Conservation (phyloP, 148 eudicot species). For the Chenopodium quinoa region DNA sequence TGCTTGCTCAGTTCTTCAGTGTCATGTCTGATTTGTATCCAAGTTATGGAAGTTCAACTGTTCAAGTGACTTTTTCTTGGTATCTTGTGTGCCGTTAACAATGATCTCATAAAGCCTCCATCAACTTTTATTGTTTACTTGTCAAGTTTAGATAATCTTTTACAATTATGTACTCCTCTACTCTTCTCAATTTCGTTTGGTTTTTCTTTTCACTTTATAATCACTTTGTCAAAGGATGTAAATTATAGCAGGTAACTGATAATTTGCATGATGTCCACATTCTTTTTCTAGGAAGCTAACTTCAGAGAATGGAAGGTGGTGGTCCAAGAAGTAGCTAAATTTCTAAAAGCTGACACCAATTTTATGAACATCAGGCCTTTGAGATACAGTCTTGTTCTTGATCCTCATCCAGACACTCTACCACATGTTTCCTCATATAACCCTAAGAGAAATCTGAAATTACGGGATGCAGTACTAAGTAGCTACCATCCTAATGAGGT, state of each 20-base stretch:
- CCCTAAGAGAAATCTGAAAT: conserved; percentile 62
- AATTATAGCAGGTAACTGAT: conserved; percentile 4
- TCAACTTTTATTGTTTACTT: neutral
- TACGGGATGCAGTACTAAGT: conserved; percentile 72
- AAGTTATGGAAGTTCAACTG: neutral
- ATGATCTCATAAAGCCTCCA: neutral
- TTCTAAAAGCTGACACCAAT: conserved; percentile 84
- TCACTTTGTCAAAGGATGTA: neutral
- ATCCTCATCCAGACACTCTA: conserved; percentile 72
- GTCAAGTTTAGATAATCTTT: neutral
- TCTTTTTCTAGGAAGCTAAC: conserved; percentile 67
- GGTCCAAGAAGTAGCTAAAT: conserved; percentile 83
- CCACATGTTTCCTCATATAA: conserved; percentile 46
- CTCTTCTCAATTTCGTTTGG: neutral
- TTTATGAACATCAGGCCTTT: conserved; percentile 88
- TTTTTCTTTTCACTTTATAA: neutral
- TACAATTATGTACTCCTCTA: too few species aligned
- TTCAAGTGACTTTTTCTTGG: neutral
- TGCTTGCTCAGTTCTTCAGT: neutral
- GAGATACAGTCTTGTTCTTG: conserved; percentile 81
- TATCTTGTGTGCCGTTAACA: neutral
- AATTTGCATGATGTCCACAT: conserved; percentile 29
- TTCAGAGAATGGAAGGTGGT: conserved; percentile 95
- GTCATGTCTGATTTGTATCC: neutral
- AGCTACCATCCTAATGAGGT: conserved; percentile 94